phyloP scores from a whole-genome alignment of 768 basidiomycete genomes.

The Mycena polygramma region DNA sequence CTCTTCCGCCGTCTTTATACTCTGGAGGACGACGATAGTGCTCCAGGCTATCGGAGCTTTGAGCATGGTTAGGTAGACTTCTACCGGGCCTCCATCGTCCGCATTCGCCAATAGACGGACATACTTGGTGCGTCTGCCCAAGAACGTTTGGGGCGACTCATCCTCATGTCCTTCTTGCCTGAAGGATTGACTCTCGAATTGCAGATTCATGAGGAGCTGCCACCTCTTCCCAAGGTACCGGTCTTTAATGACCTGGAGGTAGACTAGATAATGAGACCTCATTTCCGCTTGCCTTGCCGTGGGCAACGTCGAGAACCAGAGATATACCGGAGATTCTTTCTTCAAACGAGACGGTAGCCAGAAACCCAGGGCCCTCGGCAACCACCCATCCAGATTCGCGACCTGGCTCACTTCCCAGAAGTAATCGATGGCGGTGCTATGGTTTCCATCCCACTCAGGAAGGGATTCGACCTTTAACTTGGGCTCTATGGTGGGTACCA shows the following conservation, averaged over 20 bases:
- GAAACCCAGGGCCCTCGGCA: constrained; percentile 1
- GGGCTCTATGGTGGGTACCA: constrained; percentile 3
- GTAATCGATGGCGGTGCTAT: constrained; percentile 7
- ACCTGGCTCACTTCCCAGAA: constrained; percentile 2
- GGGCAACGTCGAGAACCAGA: background rate
- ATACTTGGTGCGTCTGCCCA: background rate
- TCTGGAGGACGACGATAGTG: background rate
- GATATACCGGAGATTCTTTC: background rate
- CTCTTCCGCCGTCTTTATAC: background rate
- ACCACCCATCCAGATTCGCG: background rate
- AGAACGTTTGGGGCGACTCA: background rate
- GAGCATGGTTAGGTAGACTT: background rate
- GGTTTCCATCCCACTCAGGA: constrained; percentile 6
- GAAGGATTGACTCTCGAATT: background rate
- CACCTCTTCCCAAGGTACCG: background rate
- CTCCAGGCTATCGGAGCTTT: constrained; percentile 6
- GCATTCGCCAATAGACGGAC: background rate
- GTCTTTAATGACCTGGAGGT: constrained; percentile 1
- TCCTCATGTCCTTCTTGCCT: background rate
- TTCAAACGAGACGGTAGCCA: constrained; percentile 3
- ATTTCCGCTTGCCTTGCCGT: background rate
- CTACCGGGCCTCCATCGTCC: background rate
- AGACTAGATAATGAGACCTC: background rate
- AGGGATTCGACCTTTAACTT: constrained; percentile 1
- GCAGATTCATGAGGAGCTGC: background rate